These are phyloP conservation scores for Monosporascus sp. DNA, from an alignment of 2,329 filamentous ascomycete genomes.

Conservation along the genomic window DNA sequence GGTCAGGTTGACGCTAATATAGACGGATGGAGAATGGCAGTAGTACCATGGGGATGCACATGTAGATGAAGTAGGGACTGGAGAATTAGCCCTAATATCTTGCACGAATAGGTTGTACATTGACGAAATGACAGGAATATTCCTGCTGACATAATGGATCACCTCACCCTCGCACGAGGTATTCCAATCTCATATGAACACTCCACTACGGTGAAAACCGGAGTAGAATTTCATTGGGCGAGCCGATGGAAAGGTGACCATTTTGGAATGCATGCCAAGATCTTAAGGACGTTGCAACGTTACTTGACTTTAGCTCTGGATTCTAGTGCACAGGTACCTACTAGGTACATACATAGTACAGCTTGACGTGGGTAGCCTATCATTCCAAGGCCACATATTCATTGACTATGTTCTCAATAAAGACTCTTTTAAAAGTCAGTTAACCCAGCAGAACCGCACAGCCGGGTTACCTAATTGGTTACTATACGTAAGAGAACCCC, in stretches of 20 bases:
- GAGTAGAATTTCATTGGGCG: background rate
- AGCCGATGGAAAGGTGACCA: background rate
- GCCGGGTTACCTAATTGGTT: too few relatives aligned
- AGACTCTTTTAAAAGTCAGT: too few relatives aligned
- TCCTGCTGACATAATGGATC: background rate
- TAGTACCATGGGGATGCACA: background rate
- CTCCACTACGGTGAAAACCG: background rate
- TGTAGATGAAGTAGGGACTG: background rate
- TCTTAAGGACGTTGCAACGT: background rate
- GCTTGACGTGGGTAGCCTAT: background rate
- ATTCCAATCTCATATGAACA: background rate
- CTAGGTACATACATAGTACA: background rate
- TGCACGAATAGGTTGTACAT: background rate
- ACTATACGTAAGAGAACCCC: too few relatives aligned
- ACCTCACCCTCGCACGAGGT: background rate
- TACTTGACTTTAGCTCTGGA: background rate
- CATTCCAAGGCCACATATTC: too few relatives aligned
- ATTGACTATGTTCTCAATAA: too few relatives aligned
- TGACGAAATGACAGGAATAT: background rate
- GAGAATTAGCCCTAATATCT: background rate
- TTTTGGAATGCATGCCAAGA: background rate
- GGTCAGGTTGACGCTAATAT: background rate
- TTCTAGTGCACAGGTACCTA: background rate
- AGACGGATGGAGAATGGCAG: background rate
- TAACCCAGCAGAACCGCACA: too few relatives aligned